These are phyloP conservation scores for Hygrophorus russula DNA, from an alignment of 768 basidiomycete species.

Conservation along the genomic window DNA sequence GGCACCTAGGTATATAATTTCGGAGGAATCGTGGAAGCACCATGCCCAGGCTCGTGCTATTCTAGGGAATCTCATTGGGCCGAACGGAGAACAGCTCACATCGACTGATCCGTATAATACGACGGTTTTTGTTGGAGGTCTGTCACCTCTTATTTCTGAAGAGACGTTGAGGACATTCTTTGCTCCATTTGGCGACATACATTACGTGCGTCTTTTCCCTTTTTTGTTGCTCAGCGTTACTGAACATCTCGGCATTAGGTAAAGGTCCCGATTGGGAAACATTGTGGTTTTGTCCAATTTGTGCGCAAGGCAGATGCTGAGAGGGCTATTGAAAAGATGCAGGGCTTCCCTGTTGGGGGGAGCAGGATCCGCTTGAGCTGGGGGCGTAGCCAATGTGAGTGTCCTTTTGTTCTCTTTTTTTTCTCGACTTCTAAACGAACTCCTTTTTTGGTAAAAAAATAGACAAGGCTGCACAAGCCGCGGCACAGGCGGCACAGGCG, in stretches of 20 bases:
- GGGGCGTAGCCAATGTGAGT: constrained; percentile 88
- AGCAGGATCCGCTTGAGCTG: constrained; percentile 86
- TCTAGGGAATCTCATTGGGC: constrained; percentile 73
- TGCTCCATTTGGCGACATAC: constrained; percentile 85
- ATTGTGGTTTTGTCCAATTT: constrained; percentile 94
- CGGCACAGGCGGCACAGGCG: constrained; percentile 60
- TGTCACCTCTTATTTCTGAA: constrained; percentile 82
- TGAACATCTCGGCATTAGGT: constrained; percentile 38
- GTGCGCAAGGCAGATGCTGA: constrained; percentile 88
- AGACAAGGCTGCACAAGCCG: constrained; percentile 90
- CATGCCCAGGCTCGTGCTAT: constrained; percentile 77
- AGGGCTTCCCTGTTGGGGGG: constrained; percentile 90
- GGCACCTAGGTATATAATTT: constrained; percentile 44
- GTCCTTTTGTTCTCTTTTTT: constrained; percentile 8
- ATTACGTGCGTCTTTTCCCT: constrained; percentile 53
- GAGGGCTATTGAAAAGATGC: constrained; percentile 91
- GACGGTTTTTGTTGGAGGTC: constrained; percentile 88
- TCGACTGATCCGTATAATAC: constrained; percentile 94
- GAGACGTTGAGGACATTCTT: constrained; percentile 89
- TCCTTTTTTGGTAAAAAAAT: constrained; percentile 4
- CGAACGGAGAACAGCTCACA: constrained; percentile 77
- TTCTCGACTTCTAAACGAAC: not conserved
- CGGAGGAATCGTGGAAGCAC: constrained; percentile 77
- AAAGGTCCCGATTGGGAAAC: constrained; percentile 93
- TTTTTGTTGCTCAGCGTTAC: constrained; percentile 4